Evolutionary conservation across 371 early-diverging fungal species (phyloP).

Genomic region (Batrachochytrium dendrobatidis): DNA sequence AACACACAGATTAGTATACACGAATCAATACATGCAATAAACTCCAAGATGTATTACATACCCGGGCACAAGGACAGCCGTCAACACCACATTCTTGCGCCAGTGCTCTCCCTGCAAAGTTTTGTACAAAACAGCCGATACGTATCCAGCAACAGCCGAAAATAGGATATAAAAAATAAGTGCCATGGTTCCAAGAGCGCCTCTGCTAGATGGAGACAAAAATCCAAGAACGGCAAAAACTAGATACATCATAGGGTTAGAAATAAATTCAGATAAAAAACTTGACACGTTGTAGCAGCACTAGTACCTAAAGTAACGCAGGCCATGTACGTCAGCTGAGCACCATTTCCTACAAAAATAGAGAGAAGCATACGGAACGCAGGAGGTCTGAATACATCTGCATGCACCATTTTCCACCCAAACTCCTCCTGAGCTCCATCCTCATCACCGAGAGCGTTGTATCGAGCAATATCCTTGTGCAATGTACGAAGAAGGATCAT

Average conservation of each 20-base stretch:
- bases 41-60: slow-evolving; percentile 21
- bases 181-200: slow-evolving; percentile 82
- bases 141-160: slow-evolving; percentile 74
- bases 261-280: slow-evolving; percentile 29
- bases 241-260: slow-evolving; percentile 14
- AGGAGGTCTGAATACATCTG: slow-evolving; percentile 88
- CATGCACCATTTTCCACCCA: slow-evolving; percentile 82
- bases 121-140: slow-evolving; percentile 84
- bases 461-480: slow-evolving; percentile 74
- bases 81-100: slow-evolving; percentile 67
- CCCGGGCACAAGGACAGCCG: slow-evolving; percentile 77
- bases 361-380: slow-evolving; percentile 63
- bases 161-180: slow-evolving; percentile 81
- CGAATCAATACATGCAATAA: background rate
- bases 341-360: slow-evolving; percentile 80
- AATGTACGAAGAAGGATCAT: slow-evolving; percentile 72
- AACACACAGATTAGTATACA: background rate
- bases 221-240: slow-evolving; percentile 90
- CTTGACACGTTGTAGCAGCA: background rate
- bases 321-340: slow-evolving; percentile 75
- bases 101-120: slow-evolving; percentile 84
- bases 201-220: slow-evolving; percentile 87
- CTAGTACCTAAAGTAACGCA: slow-evolving; percentile 21
- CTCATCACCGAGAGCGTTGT: slow-evolving; percentile 63
- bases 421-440: slow-evolving; percentile 82